Evolutionary conservation across 345 rosid species (phyloP).

Genomic region (Hibiscus mutabilis): DNA sequence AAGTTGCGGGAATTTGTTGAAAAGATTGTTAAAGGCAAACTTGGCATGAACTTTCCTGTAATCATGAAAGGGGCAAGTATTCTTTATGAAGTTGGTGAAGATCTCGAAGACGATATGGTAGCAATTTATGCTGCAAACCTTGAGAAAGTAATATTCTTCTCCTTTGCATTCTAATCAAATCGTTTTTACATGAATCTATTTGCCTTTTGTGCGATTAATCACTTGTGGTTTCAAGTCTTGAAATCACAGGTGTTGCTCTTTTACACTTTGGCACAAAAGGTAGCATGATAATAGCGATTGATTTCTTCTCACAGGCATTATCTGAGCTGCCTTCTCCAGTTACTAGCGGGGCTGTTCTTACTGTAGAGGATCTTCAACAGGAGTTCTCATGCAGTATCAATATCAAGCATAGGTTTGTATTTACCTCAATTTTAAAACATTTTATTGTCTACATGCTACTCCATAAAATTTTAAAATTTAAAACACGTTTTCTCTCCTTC

Average conservation of each 20-base stretch:
- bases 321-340: constrained; percentile 37
- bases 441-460: too few species aligned
- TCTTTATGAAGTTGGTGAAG: constrained; percentile 97
- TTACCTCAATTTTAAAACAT: background rate
- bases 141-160: constrained; percentile 56
- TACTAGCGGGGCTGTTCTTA: constrained; percentile 46
- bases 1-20: constrained; percentile 89
- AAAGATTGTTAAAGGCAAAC: constrained; percentile 87
- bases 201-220: background rate
- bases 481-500: background rate
- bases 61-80: constrained; percentile 76
- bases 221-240: background rate
- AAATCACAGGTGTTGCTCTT: background rate
- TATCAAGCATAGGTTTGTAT: constrained; percentile 79
- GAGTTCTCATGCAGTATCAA: constrained; percentile 77
- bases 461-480: too few species aligned
- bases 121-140: constrained; percentile 83
- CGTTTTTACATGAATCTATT: background rate
- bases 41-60: constrained; percentile 85
- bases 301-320: constrained; percentile 42
- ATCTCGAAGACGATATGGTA: constrained; percentile 71
- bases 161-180: background rate
- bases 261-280: background rate
- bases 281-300: background rate
- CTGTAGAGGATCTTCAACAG: constrained; percentile 87